phyloP scores from a whole-genome alignment of 352 stramenopile genomes.

The Pythium rhizo-oryzae region DNA sequence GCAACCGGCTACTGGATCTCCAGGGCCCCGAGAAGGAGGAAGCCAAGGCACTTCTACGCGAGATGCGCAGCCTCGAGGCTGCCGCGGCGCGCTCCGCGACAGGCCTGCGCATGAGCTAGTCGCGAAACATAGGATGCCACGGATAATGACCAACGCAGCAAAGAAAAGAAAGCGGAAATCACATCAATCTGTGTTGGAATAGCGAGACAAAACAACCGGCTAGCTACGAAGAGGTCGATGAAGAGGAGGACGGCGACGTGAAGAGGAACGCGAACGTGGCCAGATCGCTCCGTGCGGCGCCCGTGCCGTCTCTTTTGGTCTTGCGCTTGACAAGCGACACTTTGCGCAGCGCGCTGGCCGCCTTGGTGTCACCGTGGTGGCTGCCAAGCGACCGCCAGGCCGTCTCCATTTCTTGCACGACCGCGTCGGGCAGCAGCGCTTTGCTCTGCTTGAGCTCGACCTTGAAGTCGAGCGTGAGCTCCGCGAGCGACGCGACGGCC shows the following conservation, averaged over 20 bases:
- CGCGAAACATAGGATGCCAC: too few species aligned
- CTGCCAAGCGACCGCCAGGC: conserved; percentile 29
- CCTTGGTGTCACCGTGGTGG: neutral
- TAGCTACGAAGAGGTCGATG: too few species aligned
- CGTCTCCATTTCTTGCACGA: conserved; percentile 28
- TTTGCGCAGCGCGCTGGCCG: conserved; percentile 16
- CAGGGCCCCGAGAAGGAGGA: conserved; percentile 84
- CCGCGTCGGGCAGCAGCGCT: conserved; percentile 20
- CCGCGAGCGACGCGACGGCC: conserved; percentile 5
- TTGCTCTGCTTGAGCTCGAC: conserved; percentile 26
- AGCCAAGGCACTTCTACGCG: conserved; percentile 73
- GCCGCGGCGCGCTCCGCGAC: conserved; percentile 7
- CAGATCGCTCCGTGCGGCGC: neutral
- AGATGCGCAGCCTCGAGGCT: conserved; percentile 75
- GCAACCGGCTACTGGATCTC: conserved; percentile 76
- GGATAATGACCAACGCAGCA: too few species aligned
- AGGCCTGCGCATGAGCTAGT: too few species aligned
- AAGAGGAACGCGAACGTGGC: conserved; percentile 43
- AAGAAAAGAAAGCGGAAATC: too few species aligned
- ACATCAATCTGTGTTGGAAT: too few species aligned
- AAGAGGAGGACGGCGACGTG: conserved; percentile 11
- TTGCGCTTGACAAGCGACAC: conserved; percentile 44
- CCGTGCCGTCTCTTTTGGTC: conserved; percentile 17
- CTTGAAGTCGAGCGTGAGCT: conserved; percentile 27
- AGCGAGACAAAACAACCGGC: too few species aligned